phyloP scores from a whole-genome alignment of 139 green algal species.

The Chlorella sp. region DNA sequence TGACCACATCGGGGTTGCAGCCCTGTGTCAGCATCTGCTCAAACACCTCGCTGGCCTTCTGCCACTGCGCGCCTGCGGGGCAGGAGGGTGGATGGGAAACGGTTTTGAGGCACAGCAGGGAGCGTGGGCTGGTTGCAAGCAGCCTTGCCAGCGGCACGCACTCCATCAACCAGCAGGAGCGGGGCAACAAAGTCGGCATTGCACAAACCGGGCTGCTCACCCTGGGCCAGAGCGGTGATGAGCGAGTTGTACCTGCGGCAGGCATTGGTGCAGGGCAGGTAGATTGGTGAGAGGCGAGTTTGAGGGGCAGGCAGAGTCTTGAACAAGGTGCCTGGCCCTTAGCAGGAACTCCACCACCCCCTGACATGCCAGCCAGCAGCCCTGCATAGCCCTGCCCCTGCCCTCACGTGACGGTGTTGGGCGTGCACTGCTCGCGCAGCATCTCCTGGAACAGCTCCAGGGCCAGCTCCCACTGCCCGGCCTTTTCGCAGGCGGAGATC shows the following conservation, averaged over 20 bases:
- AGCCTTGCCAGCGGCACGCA: not conserved
- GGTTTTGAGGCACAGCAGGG: not conserved
- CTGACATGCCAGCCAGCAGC: not conserved
- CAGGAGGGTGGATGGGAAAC: not conserved
- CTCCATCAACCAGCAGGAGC: not conserved
- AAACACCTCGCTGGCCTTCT: conserved; percentile 83
- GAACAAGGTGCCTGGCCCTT: no score
- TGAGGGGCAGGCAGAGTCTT: not conserved
- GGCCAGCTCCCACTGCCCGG: conserved; percentile 60
- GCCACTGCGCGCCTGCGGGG: conserved; percentile 65
- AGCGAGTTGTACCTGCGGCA: conserved; percentile 58
- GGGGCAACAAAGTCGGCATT: not conserved
- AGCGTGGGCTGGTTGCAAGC: not conserved
- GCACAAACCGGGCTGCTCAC: conserved; percentile 36
- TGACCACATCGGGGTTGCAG: conserved; percentile 84
- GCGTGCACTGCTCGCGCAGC: conserved; percentile 46
- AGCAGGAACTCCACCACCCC: no score
- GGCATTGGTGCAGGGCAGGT: conserved; percentile 62
- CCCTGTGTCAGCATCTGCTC: conserved; percentile 81
- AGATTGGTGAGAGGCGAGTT: conserved; percentile 58
- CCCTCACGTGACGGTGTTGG: conserved; percentile 55
- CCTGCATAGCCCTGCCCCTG: not conserved
- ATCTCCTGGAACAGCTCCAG: conserved; percentile 62
- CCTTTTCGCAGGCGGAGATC: conserved; percentile 85
- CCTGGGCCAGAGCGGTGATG: conserved; percentile 53